A percentile compares a stretch with the other conserved stretches of the same genome.
phyloP scores from a whole-genome alignment of 805 yeast species.

The Hanseniaspora meyeri region DNA sequence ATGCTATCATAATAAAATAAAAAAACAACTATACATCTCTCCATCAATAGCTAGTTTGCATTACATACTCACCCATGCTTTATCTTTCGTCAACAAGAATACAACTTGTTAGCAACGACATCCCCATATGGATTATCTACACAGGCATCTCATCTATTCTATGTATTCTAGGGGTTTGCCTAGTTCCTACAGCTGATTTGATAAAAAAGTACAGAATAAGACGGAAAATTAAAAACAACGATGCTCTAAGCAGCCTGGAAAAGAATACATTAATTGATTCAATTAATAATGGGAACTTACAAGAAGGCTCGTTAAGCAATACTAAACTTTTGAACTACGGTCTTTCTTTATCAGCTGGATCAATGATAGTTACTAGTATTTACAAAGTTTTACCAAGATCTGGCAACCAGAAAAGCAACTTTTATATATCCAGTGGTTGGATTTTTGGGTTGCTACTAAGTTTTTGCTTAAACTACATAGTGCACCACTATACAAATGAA shows the following conservation, averaged over 20 bases:
- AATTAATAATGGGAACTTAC: constrained; percentile 43
- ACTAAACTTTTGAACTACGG: constrained; percentile 60
- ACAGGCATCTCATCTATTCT: constrained; percentile 52
- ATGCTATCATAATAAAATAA: too few relatives aligned
- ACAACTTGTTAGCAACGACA: not conserved
- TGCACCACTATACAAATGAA: constrained; percentile 68
- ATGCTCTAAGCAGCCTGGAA: constrained; percentile 38
- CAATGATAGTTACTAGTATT: constrained; percentile 65
- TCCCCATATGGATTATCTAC: constrained; percentile 26
- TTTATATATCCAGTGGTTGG: constrained; percentile 35
- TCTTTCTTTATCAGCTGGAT: constrained; percentile 69
- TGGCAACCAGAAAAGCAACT: constrained; percentile 27
- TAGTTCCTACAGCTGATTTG: constrained; percentile 34
- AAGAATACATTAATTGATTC: constrained; percentile 29
- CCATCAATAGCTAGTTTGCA: too few relatives aligned
- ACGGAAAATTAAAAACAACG: constrained; percentile 33
- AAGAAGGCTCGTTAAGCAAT: constrained; percentile 24
- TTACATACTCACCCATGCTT: too few relatives aligned
- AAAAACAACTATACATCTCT: too few relatives aligned
- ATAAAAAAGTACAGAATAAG: not conserved
- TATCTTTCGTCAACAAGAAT: not conserved
- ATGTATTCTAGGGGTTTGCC: constrained; percentile 58
- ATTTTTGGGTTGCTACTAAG: constrained; percentile 52
- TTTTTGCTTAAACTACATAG: constrained; percentile 43
- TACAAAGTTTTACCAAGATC: constrained; percentile 68